phyloP scores from a whole-genome alignment of 2,329 filamentous ascomycete genomes.

The Ophiocordyceps camponoti-leonardi region DNA sequence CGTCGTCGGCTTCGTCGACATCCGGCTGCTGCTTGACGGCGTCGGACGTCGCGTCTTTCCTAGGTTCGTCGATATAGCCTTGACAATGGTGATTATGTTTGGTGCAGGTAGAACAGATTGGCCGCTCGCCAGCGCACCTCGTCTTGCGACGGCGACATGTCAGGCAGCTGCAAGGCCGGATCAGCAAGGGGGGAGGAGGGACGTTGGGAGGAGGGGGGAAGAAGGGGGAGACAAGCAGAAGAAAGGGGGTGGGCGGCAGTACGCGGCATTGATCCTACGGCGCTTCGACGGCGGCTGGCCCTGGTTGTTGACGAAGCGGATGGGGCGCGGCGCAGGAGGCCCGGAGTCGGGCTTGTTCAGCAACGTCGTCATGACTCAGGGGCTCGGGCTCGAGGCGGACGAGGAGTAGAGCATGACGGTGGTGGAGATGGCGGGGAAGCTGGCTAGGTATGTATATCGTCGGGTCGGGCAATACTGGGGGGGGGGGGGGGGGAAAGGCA shows the following conservation, averaged over 20 bases:
- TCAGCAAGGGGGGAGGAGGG: background rate
- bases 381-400: background rate
- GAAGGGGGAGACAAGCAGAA: background rate
- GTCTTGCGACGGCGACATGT: conserved; percentile 65
- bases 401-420: conserved; percentile 16
- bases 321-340: conserved; percentile 31
- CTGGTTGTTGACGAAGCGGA: conserved; percentile 70
- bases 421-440: background rate
- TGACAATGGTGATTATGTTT: conserved; percentile 54
- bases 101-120: conserved; percentile 53
- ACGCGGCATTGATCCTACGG: conserved; percentile 65
- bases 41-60: conserved; percentile 21
- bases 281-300: conserved; percentile 66
- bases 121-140: conserved; percentile 56
- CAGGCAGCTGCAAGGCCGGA: conserved; percentile 33
- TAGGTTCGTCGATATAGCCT: conserved; percentile 42
- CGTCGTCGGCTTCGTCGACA: conserved; percentile 1
- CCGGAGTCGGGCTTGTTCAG: conserved; percentile 21
- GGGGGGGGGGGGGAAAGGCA: no score
- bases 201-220: background rate
- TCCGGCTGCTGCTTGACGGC: conserved; percentile 7
- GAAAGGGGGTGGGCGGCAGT: conserved; percentile 16
- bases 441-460: background rate
- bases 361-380: conserved; percentile 26
- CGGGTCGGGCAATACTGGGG: background rate